Percentiles rank a stretch among this genome's conserved stretches.
These are phyloP conservation scores for Moesziomyces sp. DNA, from an alignment of 1,284 basidiomycete genomes.

Conservation along the genomic window DNA sequence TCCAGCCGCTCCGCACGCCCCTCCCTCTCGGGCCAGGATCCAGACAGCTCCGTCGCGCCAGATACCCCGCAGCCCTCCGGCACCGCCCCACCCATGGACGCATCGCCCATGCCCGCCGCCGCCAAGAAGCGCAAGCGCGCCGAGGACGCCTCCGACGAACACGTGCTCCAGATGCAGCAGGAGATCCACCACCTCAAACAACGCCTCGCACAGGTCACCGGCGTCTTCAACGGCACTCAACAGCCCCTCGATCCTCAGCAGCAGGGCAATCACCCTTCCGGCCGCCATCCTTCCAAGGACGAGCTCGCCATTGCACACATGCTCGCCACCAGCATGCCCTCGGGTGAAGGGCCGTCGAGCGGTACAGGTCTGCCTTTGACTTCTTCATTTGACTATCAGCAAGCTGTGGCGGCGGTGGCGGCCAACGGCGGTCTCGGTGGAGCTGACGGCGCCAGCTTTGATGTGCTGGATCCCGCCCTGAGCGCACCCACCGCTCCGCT, in stretches of 20 bases:
- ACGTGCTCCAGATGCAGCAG: constrained; percentile 36
- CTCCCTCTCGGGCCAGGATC: constrained; percentile 28
- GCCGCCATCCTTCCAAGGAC: constrained; percentile 49
- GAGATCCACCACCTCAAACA: constrained; percentile 48
- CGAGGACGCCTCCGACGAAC: constrained; percentile 36
- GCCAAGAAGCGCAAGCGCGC: constrained; percentile 47
- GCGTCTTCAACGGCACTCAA: constrained; percentile 34
- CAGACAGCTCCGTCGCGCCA: constrained; percentile 20
- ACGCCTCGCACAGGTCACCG: constrained; percentile 43
- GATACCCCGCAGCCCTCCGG: constrained; percentile 17
- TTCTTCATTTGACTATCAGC: constrained; percentile 37
- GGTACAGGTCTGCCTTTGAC: constrained; percentile 18
- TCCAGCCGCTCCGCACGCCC: constrained; percentile 33
- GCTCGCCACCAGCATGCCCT: constrained; percentile 59
- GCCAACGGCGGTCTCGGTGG: constrained; percentile 24
- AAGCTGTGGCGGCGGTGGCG: constrained; percentile 38
- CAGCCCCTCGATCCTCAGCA: constrained; percentile 18
- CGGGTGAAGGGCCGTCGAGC: constrained; percentile 47
- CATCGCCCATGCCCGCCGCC: constrained; percentile 33
- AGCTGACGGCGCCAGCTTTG: constrained; percentile 20
- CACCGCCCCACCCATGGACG: constrained; percentile 29
- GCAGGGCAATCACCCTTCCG: constrained; percentile 19
- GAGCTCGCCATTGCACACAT: constrained; percentile 60
- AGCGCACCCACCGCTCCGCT: constrained; percentile 11
- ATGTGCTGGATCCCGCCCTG: constrained; percentile 47